Percentiles rank a stretch among this genome's conserved stretches.
Conservation (phyloP, 192 early-diverging fungal species). For the Geosiphon pyriformis region DNA sequence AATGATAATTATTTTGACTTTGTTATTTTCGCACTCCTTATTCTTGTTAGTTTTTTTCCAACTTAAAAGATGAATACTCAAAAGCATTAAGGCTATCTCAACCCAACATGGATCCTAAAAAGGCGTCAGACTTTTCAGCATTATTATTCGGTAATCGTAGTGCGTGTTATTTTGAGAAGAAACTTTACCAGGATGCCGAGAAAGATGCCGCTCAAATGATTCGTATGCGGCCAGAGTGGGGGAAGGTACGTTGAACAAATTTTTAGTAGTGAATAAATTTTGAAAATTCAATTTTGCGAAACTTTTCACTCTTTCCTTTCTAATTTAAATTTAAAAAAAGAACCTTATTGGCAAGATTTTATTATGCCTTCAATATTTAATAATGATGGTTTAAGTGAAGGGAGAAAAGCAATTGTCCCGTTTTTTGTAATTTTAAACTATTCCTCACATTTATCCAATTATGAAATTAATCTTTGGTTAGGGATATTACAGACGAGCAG, state of each 20-base stretch:
- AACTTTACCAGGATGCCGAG: slow-evolving; percentile 26
- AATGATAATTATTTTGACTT: slow-evolving; percentile 13
- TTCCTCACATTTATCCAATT: too few species aligned
- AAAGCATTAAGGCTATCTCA: slow-evolving; percentile 27
- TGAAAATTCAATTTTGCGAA: slow-evolving; percentile 39
- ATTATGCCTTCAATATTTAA: neutral
- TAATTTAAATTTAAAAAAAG: too few species aligned
- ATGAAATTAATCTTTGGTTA: slow-evolving; percentile 39
- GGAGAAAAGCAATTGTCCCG: slow-evolving; percentile 29
- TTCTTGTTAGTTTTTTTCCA: neutral
- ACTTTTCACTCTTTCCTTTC: too few species aligned
- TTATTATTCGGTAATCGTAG: slow-evolving; percentile 36
- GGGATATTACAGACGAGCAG: slow-evolving; percentile 60
- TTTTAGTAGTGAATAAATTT: slow-evolving; percentile 16
- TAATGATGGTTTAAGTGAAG: slow-evolving; percentile 33
- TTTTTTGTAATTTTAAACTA: too few species aligned
- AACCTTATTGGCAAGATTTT: too few species aligned
- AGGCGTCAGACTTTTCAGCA: slow-evolving; percentile 35
- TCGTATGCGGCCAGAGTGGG: slow-evolving; percentile 29
- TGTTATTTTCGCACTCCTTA: neutral
- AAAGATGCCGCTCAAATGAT: slow-evolving; percentile 30
- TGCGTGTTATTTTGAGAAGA: slow-evolving; percentile 26
- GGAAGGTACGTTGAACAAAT: slow-evolving; percentile 30
- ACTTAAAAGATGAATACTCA: slow-evolving; percentile 27
- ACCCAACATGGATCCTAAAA: slow-evolving; percentile 29